Evolutionary conservation across 257 asterid genomes (phyloP).

Genomic region (Misopates orontium): DNA sequence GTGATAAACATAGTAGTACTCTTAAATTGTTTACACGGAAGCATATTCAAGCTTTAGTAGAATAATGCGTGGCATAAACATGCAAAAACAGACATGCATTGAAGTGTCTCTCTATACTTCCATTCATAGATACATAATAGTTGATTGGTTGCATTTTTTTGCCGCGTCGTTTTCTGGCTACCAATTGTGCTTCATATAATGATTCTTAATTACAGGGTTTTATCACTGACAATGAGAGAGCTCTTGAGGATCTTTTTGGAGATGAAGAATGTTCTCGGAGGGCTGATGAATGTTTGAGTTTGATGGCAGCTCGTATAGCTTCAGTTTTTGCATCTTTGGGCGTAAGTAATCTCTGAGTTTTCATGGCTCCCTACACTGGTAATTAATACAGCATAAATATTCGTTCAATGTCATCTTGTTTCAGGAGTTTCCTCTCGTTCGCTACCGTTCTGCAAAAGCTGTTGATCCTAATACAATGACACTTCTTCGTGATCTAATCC

Average conservation of each 20-base stretch:
- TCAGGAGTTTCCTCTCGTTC: constrained; percentile 96
- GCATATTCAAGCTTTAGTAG: constrained; percentile 2
- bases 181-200: constrained; percentile 18
- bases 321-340: constrained; percentile 90
- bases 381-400: constrained; percentile 1
- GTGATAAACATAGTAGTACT: not conserved
- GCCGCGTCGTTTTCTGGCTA: constrained; percentile 10
- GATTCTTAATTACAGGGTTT: constrained; percentile 60
- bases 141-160: not conserved
- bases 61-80: constrained; percentile 11
- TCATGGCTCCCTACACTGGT: constrained; percentile 24
- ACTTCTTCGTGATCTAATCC: constrained; percentile 87
- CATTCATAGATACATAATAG: too few species aligned
- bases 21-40: constrained; percentile 4
- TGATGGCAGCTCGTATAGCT: constrained; percentile 91
- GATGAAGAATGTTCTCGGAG: constrained; percentile 83
- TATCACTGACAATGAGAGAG: constrained; percentile 90
- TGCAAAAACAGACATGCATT: constrained; percentile 19
- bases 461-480: constrained; percentile 91
- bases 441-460: constrained; percentile 91
- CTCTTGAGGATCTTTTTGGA: constrained; percentile 89
- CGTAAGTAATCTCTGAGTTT: constrained; percentile 46
- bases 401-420: constrained; percentile 30
- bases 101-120: too few species aligned
- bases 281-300: constrained; percentile 74